Conservation (phyloP, 176 grass and related monocot species). For the Oryza nivara region DNA sequence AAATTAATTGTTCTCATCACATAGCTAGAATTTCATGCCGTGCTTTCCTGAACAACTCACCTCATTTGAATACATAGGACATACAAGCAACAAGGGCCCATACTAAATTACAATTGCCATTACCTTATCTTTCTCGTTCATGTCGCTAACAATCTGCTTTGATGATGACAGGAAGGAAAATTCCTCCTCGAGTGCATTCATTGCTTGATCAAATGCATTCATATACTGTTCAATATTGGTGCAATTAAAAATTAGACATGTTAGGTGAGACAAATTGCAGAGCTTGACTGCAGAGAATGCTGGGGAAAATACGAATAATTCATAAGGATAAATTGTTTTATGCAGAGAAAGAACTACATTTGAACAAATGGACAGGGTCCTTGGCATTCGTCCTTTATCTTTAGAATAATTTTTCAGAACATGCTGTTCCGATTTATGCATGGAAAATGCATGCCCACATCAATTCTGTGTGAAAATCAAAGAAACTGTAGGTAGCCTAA, state of each 20-base stretch:
- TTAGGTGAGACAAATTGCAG: constrained; percentile 34
- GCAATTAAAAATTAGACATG: constrained; percentile 24
- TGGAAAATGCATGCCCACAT: constrained; percentile 7
- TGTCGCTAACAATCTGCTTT: constrained; percentile 92
- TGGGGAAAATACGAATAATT: not conserved
- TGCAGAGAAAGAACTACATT: not conserved
- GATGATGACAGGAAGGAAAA: constrained; percentile 81
- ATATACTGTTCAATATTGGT: constrained; percentile 72
- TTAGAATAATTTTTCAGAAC: constrained; percentile 20
- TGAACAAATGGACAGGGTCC: not conserved
- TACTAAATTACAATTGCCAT: constrained; percentile 21
- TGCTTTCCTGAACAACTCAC: not conserved
- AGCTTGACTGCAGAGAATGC: constrained; percentile 24
- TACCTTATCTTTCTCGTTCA: constrained; percentile 89
- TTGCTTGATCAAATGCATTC: constrained; percentile 91
- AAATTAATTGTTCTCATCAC: constrained; percentile 21
- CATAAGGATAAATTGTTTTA: not conserved
- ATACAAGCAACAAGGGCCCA: constrained; percentile 4
- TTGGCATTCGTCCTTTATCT: not conserved
- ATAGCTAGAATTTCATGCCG: not conserved
- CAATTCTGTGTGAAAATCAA: not conserved
- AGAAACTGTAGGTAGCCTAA: not conserved
- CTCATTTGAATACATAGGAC: constrained; percentile 6
- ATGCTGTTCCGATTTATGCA: not conserved
- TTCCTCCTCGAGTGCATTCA: constrained; percentile 80